Percentiles rank a stretch among this genome's conserved stretches.
These are phyloP conservation scores for Cyclocybe cylindracea DNA, from an alignment of 768 basidiomycete genomes.

Conservation along the genomic window DNA sequence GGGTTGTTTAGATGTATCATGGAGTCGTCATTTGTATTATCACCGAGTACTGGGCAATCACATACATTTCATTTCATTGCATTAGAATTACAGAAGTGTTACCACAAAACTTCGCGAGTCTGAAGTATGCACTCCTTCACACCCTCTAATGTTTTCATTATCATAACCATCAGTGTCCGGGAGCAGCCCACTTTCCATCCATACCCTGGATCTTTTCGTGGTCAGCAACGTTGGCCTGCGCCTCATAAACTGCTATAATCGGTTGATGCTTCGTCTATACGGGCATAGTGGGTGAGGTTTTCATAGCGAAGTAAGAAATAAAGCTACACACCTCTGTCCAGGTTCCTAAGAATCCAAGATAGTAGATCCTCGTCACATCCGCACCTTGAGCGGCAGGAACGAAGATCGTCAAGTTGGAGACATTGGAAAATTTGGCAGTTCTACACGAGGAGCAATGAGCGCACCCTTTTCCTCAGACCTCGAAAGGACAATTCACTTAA, in stretches of 20 bases:
- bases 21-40: too few species aligned
- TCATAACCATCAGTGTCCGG: constrained; percentile 30
- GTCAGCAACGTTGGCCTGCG: constrained; percentile 85
- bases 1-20: background rate
- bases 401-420: constrained; percentile 81
- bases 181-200: constrained; percentile 55
- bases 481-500: constrained; percentile 55
- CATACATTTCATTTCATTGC: too few species aligned
- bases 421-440: constrained; percentile 82
- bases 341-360: constrained; percentile 81
- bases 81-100: too few species aligned
- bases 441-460: constrained; percentile 35
- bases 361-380: constrained; percentile 76
- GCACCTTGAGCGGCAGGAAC: constrained; percentile 82
- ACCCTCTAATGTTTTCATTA: background rate
- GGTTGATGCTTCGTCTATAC: constrained; percentile 74
- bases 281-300: constrained; percentile 1
- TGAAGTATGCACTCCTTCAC: background rate
- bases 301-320: background rate
- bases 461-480: background rate
- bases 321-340: constrained; percentile 66
- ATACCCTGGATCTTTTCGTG: constrained; percentile 87
- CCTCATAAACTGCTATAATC: constrained; percentile 84
- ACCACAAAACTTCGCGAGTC: too few species aligned
- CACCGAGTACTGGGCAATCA: too few species aligned